A percentile compares a stretch with the other conserved stretches of the same genome.
Conservation (phyloP, 2,329 filamentous ascomycete species). For the Fusarium mundagurra region DNA sequence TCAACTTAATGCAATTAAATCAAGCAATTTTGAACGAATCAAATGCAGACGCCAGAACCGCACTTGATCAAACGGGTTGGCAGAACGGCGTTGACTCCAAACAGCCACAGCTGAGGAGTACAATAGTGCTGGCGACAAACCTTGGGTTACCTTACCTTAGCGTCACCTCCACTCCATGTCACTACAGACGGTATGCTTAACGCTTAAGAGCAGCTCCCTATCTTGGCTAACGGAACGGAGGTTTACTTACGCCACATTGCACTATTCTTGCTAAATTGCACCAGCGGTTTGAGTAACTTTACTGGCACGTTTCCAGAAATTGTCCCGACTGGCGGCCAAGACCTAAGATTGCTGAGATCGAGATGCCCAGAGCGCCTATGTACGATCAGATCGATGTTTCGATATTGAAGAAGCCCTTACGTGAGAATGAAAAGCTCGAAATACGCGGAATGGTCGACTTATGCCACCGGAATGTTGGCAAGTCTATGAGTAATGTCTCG, state of each 20-base stretch:
- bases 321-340: conserved; percentile 7
- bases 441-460: conserved; percentile 14
- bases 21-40: conserved; percentile 8
- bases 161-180: conserved; percentile 5
- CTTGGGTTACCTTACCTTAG: neutral
- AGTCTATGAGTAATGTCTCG: conserved; percentile 6
- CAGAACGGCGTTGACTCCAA: neutral
- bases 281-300: neutral
- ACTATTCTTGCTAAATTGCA: conserved; percentile 7
- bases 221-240: neutral
- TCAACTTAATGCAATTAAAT: neutral
- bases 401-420: neutral
- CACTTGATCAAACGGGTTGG: conserved; percentile 19
- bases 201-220: conserved; percentile 3
- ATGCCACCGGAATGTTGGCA: conserved; percentile 6
- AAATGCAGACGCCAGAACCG: conserved; percentile 28
- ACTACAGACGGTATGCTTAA: neutral
- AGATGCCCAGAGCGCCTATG: conserved; percentile 5
- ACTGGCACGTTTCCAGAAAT: conserved; percentile 12
- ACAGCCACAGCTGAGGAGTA: conserved; percentile 26
- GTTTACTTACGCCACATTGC: conserved; percentile 17
- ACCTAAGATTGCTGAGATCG: conserved; percentile 3
- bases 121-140: conserved; percentile 6
- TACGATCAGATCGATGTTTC: conserved; percentile 7
- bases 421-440: conserved; percentile 1